Evolutionary conservation across 257 asterid genomes (phyloP), one percentile per base, ranked within the genome.

Genomic region (Paulownia fortunei): DNA sequence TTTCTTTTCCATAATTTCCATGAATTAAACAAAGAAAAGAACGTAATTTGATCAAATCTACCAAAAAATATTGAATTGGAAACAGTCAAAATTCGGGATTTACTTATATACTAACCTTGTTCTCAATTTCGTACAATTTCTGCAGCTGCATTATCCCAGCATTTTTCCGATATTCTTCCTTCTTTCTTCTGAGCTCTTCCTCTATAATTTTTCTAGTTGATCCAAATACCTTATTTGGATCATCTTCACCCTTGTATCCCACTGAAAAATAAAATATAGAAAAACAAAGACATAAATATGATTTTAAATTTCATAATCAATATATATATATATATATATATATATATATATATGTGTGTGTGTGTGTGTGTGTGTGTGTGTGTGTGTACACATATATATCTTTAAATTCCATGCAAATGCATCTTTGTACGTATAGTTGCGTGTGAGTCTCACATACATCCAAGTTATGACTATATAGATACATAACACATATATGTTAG

Each of bases 201-300:
- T 79, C 85, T 47, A 72, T 63, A 32, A 2, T 8, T 74, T 73
- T 69, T 60, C 46, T 58, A 23, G 52, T 41, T 11, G 90, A 69
- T 69, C 76, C 88, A 74, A 56, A 21, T 4, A 72, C 74, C 63
- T 72, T 72, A 62, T 32, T 34, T 8, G 77, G 58, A 39, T 87
- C 86, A 67, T 79, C 81, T 82, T 76, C 84, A 41, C 75, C 81
- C 80, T 84, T 84, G 73, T 64, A 78, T 19, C 84, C 81, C 77
- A 52, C 80, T 80, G 69, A 3, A 44, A 69, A 56, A 13, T 1
- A 18, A 49, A 23, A 16, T 4, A 49, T 2, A 41, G 8, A 34
- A 34, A 23, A 10, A 24, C 23, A 36, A 26, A 64, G 21, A 13
- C 0, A 54, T 0, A 3, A 3, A 9, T 3, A 11, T 2, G 2